phyloP scores from a whole-genome alignment of 257 asterid species.

The Fraxinus anomala region DNA sequence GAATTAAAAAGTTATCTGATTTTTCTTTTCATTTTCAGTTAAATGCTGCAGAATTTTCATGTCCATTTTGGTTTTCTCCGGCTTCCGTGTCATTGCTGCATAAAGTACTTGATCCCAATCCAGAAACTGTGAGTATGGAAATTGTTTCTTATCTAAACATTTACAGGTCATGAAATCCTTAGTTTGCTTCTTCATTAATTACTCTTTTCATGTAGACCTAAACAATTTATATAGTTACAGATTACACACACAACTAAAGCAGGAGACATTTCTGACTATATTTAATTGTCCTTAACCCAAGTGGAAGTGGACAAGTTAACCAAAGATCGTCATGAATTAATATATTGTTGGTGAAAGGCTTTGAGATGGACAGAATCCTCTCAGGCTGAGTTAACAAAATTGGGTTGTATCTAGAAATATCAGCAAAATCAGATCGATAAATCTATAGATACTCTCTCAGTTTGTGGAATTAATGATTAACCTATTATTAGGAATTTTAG shows the following conservation, averaged over 20 bases:
- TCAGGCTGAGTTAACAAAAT: not conserved
- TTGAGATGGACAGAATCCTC: not conserved
- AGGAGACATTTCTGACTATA: not conserved
- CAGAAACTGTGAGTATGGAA: slow-evolving; percentile 65
- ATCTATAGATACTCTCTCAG: not conserved
- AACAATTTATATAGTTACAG: not conserved
- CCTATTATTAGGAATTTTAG: not conserved
- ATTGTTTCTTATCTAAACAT: not conserved
- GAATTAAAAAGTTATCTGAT: slow-evolving; percentile 25
- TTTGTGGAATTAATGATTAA: not conserved
- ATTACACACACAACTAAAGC: not conserved
- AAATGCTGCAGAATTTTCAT: slow-evolving; percentile 75
- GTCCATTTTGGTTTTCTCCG: slow-evolving; percentile 90
- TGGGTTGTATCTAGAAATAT: not conserved
- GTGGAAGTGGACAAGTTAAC: not conserved
- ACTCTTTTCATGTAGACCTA: not conserved
- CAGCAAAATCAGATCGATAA: not conserved
- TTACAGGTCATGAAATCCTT: slow-evolving; percentile 14
- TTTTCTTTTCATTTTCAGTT: slow-evolving; percentile 51
- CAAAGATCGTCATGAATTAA: not conserved
- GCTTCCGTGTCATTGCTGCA: slow-evolving; percentile 66
- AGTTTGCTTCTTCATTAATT: not conserved
- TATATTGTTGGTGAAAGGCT: not conserved
- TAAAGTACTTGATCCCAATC: slow-evolving; percentile 80
- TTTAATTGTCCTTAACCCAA: not conserved